Percentiles rank a stretch among this genome's conserved stretches.
Evolutionary conservation across 192 early-diverging fungal species (phyloP).

Genomic region (Coemansia sp.): DNA sequence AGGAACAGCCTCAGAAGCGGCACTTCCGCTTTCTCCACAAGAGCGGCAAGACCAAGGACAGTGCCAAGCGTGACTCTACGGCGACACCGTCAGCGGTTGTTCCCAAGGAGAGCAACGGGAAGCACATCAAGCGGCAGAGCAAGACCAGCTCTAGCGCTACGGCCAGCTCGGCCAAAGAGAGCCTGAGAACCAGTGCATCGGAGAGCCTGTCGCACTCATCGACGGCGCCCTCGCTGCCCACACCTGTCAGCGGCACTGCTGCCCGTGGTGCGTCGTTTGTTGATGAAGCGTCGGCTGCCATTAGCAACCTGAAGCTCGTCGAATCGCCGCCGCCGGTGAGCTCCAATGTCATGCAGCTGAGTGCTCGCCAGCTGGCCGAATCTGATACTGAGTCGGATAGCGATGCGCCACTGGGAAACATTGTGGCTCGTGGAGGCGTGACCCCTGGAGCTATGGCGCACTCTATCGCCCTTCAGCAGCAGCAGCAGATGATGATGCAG

Average conservation of each 20-base stretch:
- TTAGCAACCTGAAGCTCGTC: constrained; percentile 43
- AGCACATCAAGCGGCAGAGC: constrained; percentile 34
- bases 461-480: constrained; percentile 16
- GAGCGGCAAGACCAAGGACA: constrained; percentile 40
- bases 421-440: constrained; percentile 26
- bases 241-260: constrained; percentile 19
- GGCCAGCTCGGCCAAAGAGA: constrained; percentile 35
- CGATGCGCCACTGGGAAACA: constrained; percentile 43
- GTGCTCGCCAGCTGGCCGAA: constrained; percentile 30
- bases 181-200: constrained; percentile 19
- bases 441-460: constrained; percentile 10
- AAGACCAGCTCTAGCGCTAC: constrained; percentile 26
- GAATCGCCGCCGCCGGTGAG: constrained; percentile 36
- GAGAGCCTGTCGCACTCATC: constrained; percentile 32
- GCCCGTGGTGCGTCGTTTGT: constrained; percentile 34
- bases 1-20: constrained; percentile 40
- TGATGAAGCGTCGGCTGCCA: constrained; percentile 41
- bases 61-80: constrained; percentile 21
- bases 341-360: constrained; percentile 10
- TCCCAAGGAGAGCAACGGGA: constrained; percentile 15
- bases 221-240: constrained; percentile 37
- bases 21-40: constrained; percentile 49
- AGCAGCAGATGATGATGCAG: constrained; percentile 35
- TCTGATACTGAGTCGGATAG: constrained; percentile 40
- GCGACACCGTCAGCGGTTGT: background rate